A percentile compares a stretch with the other conserved stretches of the same genome.
Conservation (phyloP, 2,329 filamentous ascomycete genomes). For the Fusarium pilosicola region DNA sequence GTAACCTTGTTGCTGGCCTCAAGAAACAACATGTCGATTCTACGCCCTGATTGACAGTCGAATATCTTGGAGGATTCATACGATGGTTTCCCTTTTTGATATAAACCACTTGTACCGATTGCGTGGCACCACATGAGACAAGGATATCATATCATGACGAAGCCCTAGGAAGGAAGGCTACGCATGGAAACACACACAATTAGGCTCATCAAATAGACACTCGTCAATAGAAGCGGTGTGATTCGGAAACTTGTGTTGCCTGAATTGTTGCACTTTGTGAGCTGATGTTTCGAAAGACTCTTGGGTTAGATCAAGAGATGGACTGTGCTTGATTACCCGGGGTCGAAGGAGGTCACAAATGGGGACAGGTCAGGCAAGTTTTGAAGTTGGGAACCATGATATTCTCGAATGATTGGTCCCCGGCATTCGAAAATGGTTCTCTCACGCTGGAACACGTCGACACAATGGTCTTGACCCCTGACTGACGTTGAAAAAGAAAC, state of each 20-base stretch:
- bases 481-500: background rate
- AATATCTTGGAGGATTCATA: background rate
- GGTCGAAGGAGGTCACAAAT: constrained; percentile 7
- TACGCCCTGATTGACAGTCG: background rate
- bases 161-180: background rate
- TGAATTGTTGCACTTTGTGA: constrained; percentile 9
- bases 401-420: constrained; percentile 5
- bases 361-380: constrained; percentile 15
- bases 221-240: constrained; percentile 27
- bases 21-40: background rate
- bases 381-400: background rate
- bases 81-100: background rate
- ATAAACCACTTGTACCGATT: constrained; percentile 10
- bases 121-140: constrained; percentile 34
- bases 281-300: constrained; percentile 28
- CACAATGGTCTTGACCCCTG: background rate
- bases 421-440: background rate
- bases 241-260: constrained; percentile 5
- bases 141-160: constrained; percentile 2
- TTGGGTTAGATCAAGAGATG: constrained; percentile 25
- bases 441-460: background rate
- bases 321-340: constrained; percentile 31
- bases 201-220: background rate
- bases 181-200: constrained; percentile 10
- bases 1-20: background rate